phyloP scores from a whole-genome alignment of 768 basidiomycete genomes.

The Tephrocybe sp. region DNA sequence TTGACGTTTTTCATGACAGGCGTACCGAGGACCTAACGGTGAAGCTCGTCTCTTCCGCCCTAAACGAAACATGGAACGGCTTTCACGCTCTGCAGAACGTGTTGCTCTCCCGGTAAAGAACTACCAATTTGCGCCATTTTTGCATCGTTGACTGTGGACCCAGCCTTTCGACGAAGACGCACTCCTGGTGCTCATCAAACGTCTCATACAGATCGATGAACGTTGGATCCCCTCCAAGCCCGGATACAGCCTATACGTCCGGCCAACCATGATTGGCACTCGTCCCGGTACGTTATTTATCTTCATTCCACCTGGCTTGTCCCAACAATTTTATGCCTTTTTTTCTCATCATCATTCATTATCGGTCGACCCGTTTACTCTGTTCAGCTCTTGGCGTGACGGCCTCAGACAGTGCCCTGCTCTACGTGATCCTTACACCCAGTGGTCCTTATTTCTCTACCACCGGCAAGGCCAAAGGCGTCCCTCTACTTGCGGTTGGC shows the following conservation, averaged over 20 bases:
- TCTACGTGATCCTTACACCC: constrained; percentile 72
- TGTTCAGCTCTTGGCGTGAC: constrained; percentile 53
- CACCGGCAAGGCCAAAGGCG: constrained; percentile 51
- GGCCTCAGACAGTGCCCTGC: constrained; percentile 67
- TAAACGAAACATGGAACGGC: constrained; percentile 79
- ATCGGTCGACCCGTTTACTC: background rate
- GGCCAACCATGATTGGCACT: constrained; percentile 71
- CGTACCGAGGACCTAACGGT: constrained; percentile 70
- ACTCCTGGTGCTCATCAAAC: constrained; percentile 70
- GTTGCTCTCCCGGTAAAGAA: constrained; percentile 66
- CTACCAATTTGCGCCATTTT: background rate
- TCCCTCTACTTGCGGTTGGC: constrained; percentile 39
- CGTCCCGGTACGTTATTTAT: constrained; percentile 42
- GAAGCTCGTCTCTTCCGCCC: constrained; percentile 79
- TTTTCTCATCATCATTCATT: background rate
- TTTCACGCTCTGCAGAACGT: constrained; percentile 65
- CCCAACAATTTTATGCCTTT: too few relatives aligned
- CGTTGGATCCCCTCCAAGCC: constrained; percentile 79
- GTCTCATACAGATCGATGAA: constrained; percentile 66
- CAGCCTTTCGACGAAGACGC: constrained; percentile 72
- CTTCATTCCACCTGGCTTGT: constrained; percentile 29
- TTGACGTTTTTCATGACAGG: constrained; percentile 34
- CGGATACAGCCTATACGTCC: constrained; percentile 84
- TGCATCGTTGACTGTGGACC: background rate
- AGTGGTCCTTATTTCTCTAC: constrained; percentile 73